Evolutionary conservation across 139 green algal species (phyloP), one percentile per base, ranked within the genome.

Genomic region (Coelastrella sp.): DNA sequence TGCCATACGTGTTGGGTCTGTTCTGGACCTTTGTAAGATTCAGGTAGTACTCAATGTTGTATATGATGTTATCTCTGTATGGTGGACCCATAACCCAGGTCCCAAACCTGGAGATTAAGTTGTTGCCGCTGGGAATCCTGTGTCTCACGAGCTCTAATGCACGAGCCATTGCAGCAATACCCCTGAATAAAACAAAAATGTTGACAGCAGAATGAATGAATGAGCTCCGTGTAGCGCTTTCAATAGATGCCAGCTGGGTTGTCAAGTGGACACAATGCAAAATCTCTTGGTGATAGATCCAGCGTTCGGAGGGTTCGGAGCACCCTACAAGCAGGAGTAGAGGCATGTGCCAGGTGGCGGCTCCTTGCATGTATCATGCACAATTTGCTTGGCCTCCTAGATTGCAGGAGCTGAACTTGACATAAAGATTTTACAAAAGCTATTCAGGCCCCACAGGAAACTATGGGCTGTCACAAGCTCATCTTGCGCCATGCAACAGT

Each of bases 101-200:
- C 8, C 22, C 7, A 22, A 83, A 83, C 54, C 11, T 64, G 8
- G 22, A 10, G 2, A 83, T 32, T 11, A 64, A 54, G 8, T 10
- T 71, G 61, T 71, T 71, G 10, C 8, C 11, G 47, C 54, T 22
- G 23, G 32, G 47, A 2, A 22, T 54, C 11, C 54, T n/a, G 47
- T 32, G 5, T 1, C 77, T 20, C 10, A 83, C 11, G 8, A 83
- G 77, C 77, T 83, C 77, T 11, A 83, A 54, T n/a, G 77, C 47
- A 61, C 77, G 77, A 64, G 77, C 14, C 77, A 83, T 83, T 4
- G 77, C 77, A 17, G 77, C 77, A 65, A 61, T 32, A 32, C 77
- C 77, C 77, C 74, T 80, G 23, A 3, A 80, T 5, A 32, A 47
- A 23, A 23, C 4, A 20, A 77, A 23, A 20, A 22, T n/a, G 17